A percentile compares a stretch with the other conserved stretches of the same genome.
These are phyloP conservation scores for Penicillium antarcticum DNA, from an alignment of 495 filamentous ascomycete genomes.

Conservation along the genomic window DNA sequence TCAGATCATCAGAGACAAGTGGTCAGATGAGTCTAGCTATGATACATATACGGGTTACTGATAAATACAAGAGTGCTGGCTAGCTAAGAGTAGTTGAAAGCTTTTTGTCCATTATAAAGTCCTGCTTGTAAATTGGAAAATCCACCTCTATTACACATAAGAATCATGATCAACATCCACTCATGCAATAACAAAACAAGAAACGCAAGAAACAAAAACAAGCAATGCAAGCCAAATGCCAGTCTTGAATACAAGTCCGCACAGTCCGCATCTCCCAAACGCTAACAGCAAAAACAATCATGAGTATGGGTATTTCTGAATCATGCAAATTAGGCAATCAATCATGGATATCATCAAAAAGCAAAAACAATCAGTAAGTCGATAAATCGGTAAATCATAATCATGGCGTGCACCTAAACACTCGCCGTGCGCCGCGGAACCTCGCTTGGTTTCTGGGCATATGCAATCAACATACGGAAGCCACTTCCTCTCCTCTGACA, in stretches of 20 bases:
- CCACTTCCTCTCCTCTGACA: conserved; percentile 83
- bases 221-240: neutral
- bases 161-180: conserved; percentile 1
- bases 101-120: conserved; percentile 4
- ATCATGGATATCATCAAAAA: conserved; percentile 4
- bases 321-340: neutral
- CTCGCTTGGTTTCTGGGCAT: conserved; percentile 76
- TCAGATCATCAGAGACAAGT: too few species aligned
- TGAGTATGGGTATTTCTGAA: conserved; percentile 5
- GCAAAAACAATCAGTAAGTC: neutral
- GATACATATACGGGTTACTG: too few species aligned
- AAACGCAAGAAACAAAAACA: neutral
- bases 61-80: too few species aligned
- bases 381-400: neutral
- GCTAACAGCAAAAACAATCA: neutral
- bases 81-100: neutral
- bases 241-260: neutral
- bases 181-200: neutral
- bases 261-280: neutral
- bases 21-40: too few species aligned
- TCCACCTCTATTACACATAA: neutral
- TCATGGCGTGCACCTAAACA: conserved; percentile 29
- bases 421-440: conserved; percentile 56
- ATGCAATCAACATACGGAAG: conserved; percentile 86
- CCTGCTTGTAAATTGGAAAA: conserved; percentile 6